phyloP scores from a whole-genome alignment of 2,329 filamentous ascomycete species.

The Cercospora citrullina region DNA sequence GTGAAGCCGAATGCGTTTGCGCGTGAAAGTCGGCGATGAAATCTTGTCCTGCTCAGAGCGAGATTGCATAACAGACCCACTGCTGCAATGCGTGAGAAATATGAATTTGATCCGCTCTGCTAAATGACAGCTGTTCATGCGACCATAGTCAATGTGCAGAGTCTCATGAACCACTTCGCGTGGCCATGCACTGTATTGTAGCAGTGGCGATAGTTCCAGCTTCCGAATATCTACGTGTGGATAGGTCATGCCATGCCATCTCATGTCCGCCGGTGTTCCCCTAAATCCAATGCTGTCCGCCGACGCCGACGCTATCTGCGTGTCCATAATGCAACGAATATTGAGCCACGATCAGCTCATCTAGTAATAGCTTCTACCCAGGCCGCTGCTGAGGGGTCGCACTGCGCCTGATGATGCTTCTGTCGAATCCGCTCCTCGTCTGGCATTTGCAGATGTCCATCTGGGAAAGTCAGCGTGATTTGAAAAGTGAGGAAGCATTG shows the following conservation, averaged over 20 bases:
- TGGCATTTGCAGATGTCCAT: conserved; percentile 22
- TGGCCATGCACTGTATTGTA: not conserved
- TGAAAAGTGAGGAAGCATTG: not conserved
- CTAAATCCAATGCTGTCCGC: conserved; percentile 10
- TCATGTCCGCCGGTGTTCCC: not conserved
- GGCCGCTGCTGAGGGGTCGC: conserved; percentile 7
- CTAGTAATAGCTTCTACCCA: conserved; percentile 15
- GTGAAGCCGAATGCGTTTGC: not conserved
- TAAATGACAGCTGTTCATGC: not conserved
- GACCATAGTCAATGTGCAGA: not conserved
- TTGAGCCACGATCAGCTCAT: conserved; percentile 3
- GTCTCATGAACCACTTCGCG: not conserved
- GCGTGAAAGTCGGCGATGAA: not conserved
- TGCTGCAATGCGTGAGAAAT: not conserved
- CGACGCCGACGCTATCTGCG: conserved; percentile 13
- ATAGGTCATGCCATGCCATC: conserved; percentile 4
- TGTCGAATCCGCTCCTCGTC: conserved; percentile 14
- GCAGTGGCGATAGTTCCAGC: conserved; percentile 8
- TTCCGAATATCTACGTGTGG: conserved; percentile 1
- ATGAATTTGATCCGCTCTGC: not conserved
- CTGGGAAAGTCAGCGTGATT: conserved; percentile 18
- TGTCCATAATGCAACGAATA: not conserved
- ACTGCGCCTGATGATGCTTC: conserved; percentile 13
- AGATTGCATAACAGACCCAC: not conserved
- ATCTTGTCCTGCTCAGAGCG: too few relatives aligned